Evolutionary conservation across 768 basidiomycete species (phyloP).

Genomic region (Rhodotorula graminis): DNA sequence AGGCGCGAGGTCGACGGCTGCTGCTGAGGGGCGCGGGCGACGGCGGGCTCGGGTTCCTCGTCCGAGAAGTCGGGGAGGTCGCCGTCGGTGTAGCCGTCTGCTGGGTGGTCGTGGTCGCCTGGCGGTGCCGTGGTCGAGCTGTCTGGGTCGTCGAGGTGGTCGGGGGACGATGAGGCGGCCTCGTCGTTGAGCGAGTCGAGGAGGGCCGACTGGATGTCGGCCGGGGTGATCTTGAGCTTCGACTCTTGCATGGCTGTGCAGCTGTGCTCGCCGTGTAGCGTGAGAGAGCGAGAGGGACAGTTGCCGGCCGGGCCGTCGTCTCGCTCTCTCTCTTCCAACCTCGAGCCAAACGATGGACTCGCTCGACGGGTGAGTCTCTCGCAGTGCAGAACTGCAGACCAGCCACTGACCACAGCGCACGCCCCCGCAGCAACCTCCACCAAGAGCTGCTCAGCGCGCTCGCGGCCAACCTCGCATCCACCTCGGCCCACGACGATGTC

Average conservation of each 20-base stretch:
- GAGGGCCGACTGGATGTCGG: constrained; percentile 3
- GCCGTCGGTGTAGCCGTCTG: constrained; percentile 22
- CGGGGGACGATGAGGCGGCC: not conserved
- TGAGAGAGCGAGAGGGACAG: not conserved
- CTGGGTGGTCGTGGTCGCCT: not conserved
- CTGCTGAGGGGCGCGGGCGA: too few species aligned
- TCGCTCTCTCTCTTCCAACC: not conserved
- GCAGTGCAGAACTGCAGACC: too few species aligned
- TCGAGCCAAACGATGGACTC: not conserved
- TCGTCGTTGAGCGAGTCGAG: not conserved
- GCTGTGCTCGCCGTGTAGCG: not conserved
- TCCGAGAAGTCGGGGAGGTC: constrained; percentile 40
- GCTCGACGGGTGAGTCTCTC: constrained; percentile 2
- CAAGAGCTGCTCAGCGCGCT: constrained; percentile 24
- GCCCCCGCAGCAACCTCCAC: constrained; percentile 24
- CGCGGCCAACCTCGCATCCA: constrained; percentile 32
- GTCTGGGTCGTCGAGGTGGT: not conserved
- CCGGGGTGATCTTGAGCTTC: not conserved
- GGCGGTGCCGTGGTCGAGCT: not conserved
- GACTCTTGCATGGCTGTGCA: not conserved
- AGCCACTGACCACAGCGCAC: not conserved
- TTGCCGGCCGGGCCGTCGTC: not conserved
- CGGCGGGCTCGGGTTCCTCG: constrained; percentile 6
- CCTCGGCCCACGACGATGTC: not conserved
- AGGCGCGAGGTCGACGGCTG: not conserved